A percentile compares a stretch with the other conserved stretches of the same genome.
These are phyloP conservation scores for Lichenothelia convexa DNA, from an alignment of 495 filamentous ascomycete genomes.

Conservation along the genomic window DNA sequence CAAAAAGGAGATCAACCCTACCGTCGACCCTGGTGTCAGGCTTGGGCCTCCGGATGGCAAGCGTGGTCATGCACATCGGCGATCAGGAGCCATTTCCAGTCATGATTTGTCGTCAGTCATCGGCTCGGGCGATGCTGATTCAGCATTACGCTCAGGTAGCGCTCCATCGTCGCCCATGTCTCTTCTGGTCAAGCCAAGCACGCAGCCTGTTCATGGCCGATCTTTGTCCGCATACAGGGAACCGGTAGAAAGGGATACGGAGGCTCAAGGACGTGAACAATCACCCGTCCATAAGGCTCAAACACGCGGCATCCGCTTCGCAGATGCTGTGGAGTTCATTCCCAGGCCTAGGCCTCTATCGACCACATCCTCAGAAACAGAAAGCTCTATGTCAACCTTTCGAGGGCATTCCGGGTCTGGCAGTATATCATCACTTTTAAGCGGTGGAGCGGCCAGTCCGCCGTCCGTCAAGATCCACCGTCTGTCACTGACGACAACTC, in stretches of 20 bases:
- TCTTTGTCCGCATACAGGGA: too few species aligned
- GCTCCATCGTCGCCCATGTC: too few species aligned
- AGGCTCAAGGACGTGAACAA: too few species aligned
- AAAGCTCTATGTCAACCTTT: slow-evolving; percentile 42
- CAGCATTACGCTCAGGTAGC: too few species aligned
- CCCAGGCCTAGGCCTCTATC: slow-evolving; percentile 58
- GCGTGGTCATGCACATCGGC: slow-evolving; percentile 64
- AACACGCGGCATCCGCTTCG: too few species aligned
- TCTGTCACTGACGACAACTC: slow-evolving; percentile 18
- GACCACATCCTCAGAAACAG: slow-evolving; percentile 54
- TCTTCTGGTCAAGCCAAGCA: too few species aligned
- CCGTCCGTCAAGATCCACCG: slow-evolving; percentile 12
- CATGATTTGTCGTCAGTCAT: slow-evolving; percentile 64
- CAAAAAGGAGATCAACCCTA: slow-evolving; percentile 36
- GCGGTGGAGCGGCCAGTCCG: slow-evolving; percentile 21
- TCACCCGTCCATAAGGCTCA: too few species aligned
- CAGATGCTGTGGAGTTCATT: slow-evolving; percentile 45
- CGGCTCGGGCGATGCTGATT: too few species aligned
- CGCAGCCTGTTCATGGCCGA: too few species aligned
- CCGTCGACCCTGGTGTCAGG: slow-evolving; percentile 26
- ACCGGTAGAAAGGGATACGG: too few species aligned
- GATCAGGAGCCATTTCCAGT: slow-evolving; percentile 73
- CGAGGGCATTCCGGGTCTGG: slow-evolving; percentile 45
- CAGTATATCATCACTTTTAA: slow-evolving; percentile 44
- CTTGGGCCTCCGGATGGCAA: slow-evolving; percentile 29